Evolutionary conservation across 768 basidiomycete species (phyloP), one percentile per base, ranked within the genome.

Genomic region (Mrakia blollopis): DNA sequence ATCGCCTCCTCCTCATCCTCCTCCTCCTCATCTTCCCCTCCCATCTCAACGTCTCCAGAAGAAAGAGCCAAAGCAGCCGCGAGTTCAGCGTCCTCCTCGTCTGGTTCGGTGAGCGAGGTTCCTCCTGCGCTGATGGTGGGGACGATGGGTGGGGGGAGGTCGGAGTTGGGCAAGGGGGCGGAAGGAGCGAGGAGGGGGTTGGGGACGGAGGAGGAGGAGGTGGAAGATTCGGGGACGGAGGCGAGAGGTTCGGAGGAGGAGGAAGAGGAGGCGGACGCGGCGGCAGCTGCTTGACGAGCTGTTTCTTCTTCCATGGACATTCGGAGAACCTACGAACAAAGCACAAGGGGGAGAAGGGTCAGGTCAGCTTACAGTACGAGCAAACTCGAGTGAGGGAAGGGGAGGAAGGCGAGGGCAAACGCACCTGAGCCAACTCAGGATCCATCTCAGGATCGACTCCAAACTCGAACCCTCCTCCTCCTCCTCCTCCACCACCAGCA

Each of bases 381-480:
- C 11, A 44, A 14, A 44, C 2, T 11, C 44, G 44, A 44, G 14
- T 37, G 52, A 47, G 35, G 1, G 54, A 0, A 16, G n/a, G 3
- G 57, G 14, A 11, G 25, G 6, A 6, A 39, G 21, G 18, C n/a
- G 2, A 16, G 6, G n/a, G 6, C n/a, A 37, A 6, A 50, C 28
- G 13, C 6, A 93, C 95, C 93, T 98, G 94, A 2, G 97, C 96
- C 67, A 99, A 87, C 83, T 98, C 96, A 0, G 96, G 96, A 82
- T 98, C 96, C 78, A 98, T 87, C 82, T 89, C 93, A 6, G 97
- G 96, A 83, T 98, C 97, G 7, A 99, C 90, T 11, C 92, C 92
- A 80, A 94, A 95, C 81, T 93, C 93, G 80, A 92, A 94, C 11
- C 87, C 87, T 28, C 86, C 86, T 0, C 85, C 85, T 25, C 84